A percentile compares a stretch with the other conserved stretches of the same genome.
Conservation (phyloP, 1,284 basidiomycete genomes). For the Ceratobasidium sp. region DNA sequence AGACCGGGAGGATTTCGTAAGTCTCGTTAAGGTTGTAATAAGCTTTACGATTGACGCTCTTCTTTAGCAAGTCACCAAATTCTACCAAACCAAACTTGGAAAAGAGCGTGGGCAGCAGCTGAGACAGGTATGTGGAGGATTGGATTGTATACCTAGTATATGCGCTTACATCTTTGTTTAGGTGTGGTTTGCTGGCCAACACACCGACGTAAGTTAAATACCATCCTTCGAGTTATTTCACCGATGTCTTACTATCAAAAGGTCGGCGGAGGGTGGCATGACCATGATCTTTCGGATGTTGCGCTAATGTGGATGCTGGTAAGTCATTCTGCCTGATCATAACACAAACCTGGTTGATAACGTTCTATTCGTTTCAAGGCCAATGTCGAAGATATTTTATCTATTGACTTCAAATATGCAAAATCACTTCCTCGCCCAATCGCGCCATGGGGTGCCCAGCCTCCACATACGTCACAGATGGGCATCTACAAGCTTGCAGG, state of each 20-base stretch:
- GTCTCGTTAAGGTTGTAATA: conserved; percentile 46
- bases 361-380: too few species aligned
- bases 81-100: conserved; percentile 64
- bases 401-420: conserved; percentile 64
- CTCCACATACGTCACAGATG: conserved; percentile 62
- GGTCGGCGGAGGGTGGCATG: conserved; percentile 71
- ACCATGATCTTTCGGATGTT: conserved; percentile 70
- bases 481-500: conserved; percentile 62
- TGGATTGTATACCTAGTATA: conserved; percentile 13
- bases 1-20: conserved; percentile 67
- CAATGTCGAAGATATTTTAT: conserved; percentile 62
- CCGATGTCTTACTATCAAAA: conserved; percentile 47
- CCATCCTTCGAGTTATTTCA: too few species aligned
- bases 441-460: conserved; percentile 65
- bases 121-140: conserved; percentile 58
- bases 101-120: conserved; percentile 63
- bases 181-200: conserved; percentile 74
- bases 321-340: too few species aligned
- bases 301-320: conserved; percentile 68
- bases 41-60: conserved; percentile 1
- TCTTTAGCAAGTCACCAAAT: conserved; percentile 64
- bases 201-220: conserved; percentile 61
- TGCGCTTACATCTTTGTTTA: conserved; percentile 47
- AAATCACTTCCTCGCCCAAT: conserved; percentile 58
- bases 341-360: too few species aligned